Percentiles rank a stretch among this genome's conserved stretches.
Conservation (phyloP, 805 yeast genomes). For the Saccharomycopsis lassenensis region DNA sequence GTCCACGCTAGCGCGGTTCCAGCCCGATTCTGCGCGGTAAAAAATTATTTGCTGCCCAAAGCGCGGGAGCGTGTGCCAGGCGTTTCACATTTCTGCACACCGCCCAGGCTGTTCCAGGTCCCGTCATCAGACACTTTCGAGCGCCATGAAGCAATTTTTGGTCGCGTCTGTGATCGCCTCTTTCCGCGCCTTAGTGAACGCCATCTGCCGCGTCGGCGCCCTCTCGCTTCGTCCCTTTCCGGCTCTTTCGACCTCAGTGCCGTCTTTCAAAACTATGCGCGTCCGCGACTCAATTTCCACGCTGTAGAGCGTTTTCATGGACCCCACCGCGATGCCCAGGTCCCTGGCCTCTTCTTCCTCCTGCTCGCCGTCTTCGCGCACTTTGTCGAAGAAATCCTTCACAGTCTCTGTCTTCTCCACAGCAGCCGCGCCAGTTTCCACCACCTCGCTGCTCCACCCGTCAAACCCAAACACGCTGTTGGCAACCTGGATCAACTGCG, state of each 20-base stretch:
- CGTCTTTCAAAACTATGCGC: slow-evolving; percentile 32
- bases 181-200: slow-evolving; percentile 32
- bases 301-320: slow-evolving; percentile 15
- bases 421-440: slow-evolving; percentile 14
- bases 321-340: neutral
- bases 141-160: slow-evolving; percentile 31
- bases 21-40: too few species aligned
- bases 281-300: slow-evolving; percentile 25
- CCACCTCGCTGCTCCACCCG: slow-evolving; percentile 38
- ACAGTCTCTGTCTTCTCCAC: too few species aligned
- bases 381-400: slow-evolving; percentile 9
- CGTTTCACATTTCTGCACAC: too few species aligned
- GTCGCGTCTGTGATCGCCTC: slow-evolving; percentile 38
- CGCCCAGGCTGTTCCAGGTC: too few species aligned
- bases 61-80: too few species aligned
- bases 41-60: too few species aligned
- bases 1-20: too few species aligned
- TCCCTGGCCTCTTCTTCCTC: slow-evolving; percentile 2
- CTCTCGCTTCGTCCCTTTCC: slow-evolving; percentile 32
- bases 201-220: slow-evolving; percentile 26
- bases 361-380: slow-evolving; percentile 5
- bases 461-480: slow-evolving; percentile 40
- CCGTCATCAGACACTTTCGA: too few species aligned
- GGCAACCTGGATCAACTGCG: slow-evolving; percentile 30
- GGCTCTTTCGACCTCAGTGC: slow-evolving; percentile 27